Evolutionary conservation across 2,329 filamentous ascomycete genomes (phyloP).

Genomic region (Periconia digitata): DNA sequence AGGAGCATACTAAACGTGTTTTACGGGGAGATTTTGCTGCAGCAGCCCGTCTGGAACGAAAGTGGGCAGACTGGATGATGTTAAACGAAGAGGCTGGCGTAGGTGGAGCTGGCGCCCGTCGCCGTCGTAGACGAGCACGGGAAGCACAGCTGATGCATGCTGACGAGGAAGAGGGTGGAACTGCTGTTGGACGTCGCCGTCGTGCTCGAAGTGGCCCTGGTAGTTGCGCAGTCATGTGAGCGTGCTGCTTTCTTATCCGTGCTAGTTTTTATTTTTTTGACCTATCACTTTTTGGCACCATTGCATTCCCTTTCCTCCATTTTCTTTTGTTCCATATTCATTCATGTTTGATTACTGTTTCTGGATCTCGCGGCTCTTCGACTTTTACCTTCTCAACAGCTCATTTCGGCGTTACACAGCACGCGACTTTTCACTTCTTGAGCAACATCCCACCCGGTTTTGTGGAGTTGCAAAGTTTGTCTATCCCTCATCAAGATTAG

Average conservation of each 20-base stretch:
- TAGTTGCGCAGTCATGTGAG: conserved; percentile 53
- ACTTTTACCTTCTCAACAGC: not conserved
- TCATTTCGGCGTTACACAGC: not conserved
- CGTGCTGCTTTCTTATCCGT: not conserved
- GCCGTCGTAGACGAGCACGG: conserved; percentile 74
- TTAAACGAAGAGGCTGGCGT: conserved; percentile 80
- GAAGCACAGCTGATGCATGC: conserved; percentile 80
- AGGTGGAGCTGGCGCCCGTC: conserved; percentile 62
- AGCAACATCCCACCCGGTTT: too few relatives aligned
- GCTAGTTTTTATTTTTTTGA: not conserved
- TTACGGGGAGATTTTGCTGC: conserved; percentile 72
- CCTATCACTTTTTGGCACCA: not conserved
- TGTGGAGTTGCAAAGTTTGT: too few relatives aligned
- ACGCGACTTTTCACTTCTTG: not conserved
- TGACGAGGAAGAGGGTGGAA: conserved; percentile 73
- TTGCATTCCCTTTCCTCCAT: too few relatives aligned
- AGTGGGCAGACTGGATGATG: conserved; percentile 95
- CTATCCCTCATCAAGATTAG: too few relatives aligned
- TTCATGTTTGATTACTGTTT: too few relatives aligned
- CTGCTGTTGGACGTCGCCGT: conserved; percentile 44
- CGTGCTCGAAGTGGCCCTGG: conserved; percentile 51
- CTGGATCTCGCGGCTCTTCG: not conserved
- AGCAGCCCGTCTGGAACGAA: conserved; percentile 78
- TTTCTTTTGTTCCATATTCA: not conserved
- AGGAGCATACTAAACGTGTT: conserved; percentile 88